Conservation (phyloP, 106 monocot species). For the Acorus gramineus region DNA sequence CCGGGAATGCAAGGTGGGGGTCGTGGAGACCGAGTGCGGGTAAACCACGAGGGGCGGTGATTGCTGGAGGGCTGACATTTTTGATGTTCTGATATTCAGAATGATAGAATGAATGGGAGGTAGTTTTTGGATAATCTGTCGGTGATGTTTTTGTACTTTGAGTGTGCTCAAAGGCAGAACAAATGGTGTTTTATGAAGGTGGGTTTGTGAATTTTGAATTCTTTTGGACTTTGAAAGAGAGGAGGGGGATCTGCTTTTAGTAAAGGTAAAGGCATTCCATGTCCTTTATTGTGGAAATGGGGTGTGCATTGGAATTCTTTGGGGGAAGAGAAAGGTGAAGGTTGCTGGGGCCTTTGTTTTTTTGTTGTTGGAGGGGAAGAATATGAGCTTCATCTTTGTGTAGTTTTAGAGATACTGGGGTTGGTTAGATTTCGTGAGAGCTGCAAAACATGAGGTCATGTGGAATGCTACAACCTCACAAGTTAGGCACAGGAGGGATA, state of each 20-base stretch:
- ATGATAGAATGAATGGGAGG: neutral
- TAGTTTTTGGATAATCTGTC: neutral
- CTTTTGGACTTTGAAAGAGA: neutral
- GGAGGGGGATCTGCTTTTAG: neutral
- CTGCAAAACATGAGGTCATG: too few species aligned
- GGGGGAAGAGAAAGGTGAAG: constrained; percentile 3
- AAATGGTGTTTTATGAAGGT: too few species aligned
- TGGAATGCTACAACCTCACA: too few species aligned
- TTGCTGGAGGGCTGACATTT: constrained; percentile 7
- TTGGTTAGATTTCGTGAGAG: too few species aligned
- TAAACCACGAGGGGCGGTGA: neutral
- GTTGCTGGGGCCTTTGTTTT: constrained; percentile 1
- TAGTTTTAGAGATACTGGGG: too few species aligned
- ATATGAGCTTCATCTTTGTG: too few species aligned
- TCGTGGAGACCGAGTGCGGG: neutral
- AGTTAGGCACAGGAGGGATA: too few species aligned
- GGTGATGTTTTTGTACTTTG: too few species aligned
- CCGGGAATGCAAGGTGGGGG: constrained; percentile 4
- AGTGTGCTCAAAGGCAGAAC: too few species aligned
- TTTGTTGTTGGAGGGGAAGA: too few species aligned
- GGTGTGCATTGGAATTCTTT: constrained; percentile 11
- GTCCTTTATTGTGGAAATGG: neutral
- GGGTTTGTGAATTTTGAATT: neutral
- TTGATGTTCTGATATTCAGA: neutral
- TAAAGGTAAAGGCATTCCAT: neutral